Evolutionary conservation across 2,329 filamentous ascomycete species (phyloP).

Genomic region (Helotiales sp.): DNA sequence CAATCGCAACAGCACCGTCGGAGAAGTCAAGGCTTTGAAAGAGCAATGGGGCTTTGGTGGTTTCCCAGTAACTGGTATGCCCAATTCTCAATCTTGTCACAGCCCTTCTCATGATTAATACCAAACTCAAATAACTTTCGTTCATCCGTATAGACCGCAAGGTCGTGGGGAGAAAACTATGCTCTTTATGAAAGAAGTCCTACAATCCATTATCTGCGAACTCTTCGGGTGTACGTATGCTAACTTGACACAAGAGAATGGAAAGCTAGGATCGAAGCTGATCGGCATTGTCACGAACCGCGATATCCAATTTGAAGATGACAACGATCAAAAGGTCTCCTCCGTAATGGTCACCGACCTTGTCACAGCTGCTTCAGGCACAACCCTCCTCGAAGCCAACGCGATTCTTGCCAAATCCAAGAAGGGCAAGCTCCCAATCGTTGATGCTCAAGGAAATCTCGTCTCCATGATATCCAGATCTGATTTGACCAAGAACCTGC

Average conservation of each 20-base stretch:
- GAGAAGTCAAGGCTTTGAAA: constrained; percentile 88
- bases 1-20: constrained; percentile 81
- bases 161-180: constrained; percentile 77
- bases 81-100: constrained; percentile 11
- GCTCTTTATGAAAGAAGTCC: constrained; percentile 44
- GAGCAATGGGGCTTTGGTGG: constrained; percentile 98
- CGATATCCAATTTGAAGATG: constrained; percentile 94
- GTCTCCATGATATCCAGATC: constrained; percentile 91
- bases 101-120: constrained; percentile 71
- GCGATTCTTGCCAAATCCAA: constrained; percentile 90
- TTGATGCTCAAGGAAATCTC: constrained; percentile 80
- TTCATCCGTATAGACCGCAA: constrained; percentile 96
- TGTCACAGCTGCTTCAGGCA: constrained; percentile 80
- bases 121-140: constrained; percentile 95
- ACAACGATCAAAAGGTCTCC: constrained; percentile 70
- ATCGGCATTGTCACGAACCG: constrained; percentile 97
- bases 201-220: constrained; percentile 7
- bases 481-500: constrained; percentile 97
- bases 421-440: constrained; percentile 96
- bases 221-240: constrained; percentile 27
- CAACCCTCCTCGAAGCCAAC: constrained; percentile 87
- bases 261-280: constrained; percentile 91
- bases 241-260: constrained; percentile 69
- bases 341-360: constrained; percentile 96
- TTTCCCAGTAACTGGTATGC: constrained; percentile 97